Base-by-base conservation (phyloP, 2,329 filamentous ascomycete genomes). In the Aureobasidium vineae region DNA sequence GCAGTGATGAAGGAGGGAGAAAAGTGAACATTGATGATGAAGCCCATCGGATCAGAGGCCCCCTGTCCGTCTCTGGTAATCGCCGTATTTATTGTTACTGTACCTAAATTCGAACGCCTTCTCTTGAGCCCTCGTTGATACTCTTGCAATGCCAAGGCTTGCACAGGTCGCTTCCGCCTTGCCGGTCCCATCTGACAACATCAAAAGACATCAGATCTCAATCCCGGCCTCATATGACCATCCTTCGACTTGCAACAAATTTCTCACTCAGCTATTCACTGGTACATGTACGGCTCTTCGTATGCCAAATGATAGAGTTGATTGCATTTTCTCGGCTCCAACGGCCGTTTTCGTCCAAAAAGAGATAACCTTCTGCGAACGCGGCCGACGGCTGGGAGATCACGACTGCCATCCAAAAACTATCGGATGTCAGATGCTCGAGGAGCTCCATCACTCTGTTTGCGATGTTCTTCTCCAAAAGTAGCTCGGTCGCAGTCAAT, bases 131-230 rank as follows among this genome's bases (percentile, higher is more conserved):
- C 45, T 49, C 33, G n/a, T 33, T 49, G 57, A 49, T 61, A 61
- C 41, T 61, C 57, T 61, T 60, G 16, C 23, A 60, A 61, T 61
- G 61, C 61, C 61, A 64, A 64, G 61, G 26, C 36, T 63, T 41
- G 60, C 60, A 61, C 60, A 52, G 11, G 45, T 63, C 45, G 45
- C 26, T 40, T 63, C 60, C 60, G 60, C 60, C 60, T 52, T 41
- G n/a, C 60, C 60, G 60, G 47, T n/a, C 19, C 28, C n/a, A 52
- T 63, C 31, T 59, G 41, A 50, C 52, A 66, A 57, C 43, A 66
- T 49, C 63, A 60, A 66, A 49, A 57, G 60, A 33, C 59, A 40
- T 21, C 23, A 33, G 57, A n/a, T 38, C 6, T 16, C n/a, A 26
- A 47, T n/a, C 19, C 19, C 15, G 3, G n/a, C 23, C n/a, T 11